Base-by-base conservation (phyloP, 2,329 filamentous ascomycete species). In the Aspergillus phoenicis region DNA sequence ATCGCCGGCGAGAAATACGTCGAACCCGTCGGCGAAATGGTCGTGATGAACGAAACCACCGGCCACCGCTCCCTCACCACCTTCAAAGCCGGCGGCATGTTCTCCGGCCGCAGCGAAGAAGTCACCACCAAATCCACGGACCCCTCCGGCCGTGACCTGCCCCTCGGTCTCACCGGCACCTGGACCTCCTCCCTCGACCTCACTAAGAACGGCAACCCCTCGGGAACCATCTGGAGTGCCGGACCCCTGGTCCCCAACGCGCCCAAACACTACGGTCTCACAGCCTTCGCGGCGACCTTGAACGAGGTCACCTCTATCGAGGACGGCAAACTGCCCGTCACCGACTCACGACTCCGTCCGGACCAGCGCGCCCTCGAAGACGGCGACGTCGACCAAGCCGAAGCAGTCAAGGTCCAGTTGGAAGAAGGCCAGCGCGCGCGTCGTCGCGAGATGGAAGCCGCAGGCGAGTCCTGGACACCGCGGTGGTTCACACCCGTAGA, bases 1-100 rank as follows among this genome's bases (percentile, higher is more conserved):
- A 96, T 99, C 58, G 94, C 96, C 70, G 95, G 95, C 41, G 95
- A 99, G 77, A 99, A 98, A 78, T 99, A 99, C 73, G 88, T 98
- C 11, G 95, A 99, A 78, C 95, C 95, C 0, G 91, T 96, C 0
- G 93, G 93, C 49, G 91, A 86, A 47, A 95, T 98, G 91, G 87
- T 89, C 24, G 86, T 99, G 36, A 80, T 86, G 66, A 94, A 94
- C 74, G 95, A 99, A 71, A 89, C 85, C 5, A 92, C 89, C 0
- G 92, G 93, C 7, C 87, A 90, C 66, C 93, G 91, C 73, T 91
- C 93, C 1, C 83, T 89, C n/a, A 87, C 92, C 51, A 93, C 94
- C 60, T 99, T 99, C 81, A 96, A 95, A 74, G 87, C 89, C 58
- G 96, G 95, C 73, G 94, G 95, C 66, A 97, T 99, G 91, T 99